Conservation (phyloP, 768 basidiomycete species). For the Kwoniella dendrophila region DNA sequence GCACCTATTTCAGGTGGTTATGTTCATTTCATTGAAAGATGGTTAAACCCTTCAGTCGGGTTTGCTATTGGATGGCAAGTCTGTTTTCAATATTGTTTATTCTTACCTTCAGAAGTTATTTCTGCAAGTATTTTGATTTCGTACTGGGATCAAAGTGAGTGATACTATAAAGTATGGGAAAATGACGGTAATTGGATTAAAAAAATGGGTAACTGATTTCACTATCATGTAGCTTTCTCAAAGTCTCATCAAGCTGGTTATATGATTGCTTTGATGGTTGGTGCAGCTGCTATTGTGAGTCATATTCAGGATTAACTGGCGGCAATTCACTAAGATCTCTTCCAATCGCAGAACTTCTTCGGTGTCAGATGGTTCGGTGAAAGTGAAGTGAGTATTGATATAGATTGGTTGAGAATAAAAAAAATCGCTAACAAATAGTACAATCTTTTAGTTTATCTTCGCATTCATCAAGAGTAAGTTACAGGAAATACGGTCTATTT, state of each 20-base stretch:
- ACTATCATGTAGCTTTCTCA: constrained; percentile 13
- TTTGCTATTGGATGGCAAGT: constrained; percentile 54
- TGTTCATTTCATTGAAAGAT: constrained; percentile 58
- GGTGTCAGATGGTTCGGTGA: constrained; percentile 44
- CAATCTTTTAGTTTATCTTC: constrained; percentile 31
- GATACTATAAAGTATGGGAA: background rate
- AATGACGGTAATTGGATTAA: background rate
- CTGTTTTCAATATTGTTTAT: constrained; percentile 58
- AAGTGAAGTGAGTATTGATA: constrained; percentile 19
- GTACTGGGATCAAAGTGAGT: constrained; percentile 35
- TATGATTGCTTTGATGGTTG: constrained; percentile 26
- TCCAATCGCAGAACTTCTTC: constrained; percentile 28
- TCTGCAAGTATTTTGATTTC: constrained; percentile 34
- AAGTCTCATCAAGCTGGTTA: constrained; percentile 32
- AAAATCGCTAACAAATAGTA: background rate
- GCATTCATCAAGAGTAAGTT: constrained; percentile 35
- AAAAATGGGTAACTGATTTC: background rate
- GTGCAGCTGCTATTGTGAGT: constrained; percentile 39
- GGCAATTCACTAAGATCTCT: constrained; percentile 31
- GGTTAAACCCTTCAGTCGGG: constrained; percentile 55
- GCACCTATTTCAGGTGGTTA: constrained; percentile 78
- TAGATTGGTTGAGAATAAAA: background rate
- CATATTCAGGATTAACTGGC: constrained; percentile 25
- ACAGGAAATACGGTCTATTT: background rate
- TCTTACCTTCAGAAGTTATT: constrained; percentile 44